Percentiles rank a stretch among this genome's conserved stretches.
phyloP scores from a whole-genome alignment of 75 land plant species.

The Pinus taeda region DNA sequence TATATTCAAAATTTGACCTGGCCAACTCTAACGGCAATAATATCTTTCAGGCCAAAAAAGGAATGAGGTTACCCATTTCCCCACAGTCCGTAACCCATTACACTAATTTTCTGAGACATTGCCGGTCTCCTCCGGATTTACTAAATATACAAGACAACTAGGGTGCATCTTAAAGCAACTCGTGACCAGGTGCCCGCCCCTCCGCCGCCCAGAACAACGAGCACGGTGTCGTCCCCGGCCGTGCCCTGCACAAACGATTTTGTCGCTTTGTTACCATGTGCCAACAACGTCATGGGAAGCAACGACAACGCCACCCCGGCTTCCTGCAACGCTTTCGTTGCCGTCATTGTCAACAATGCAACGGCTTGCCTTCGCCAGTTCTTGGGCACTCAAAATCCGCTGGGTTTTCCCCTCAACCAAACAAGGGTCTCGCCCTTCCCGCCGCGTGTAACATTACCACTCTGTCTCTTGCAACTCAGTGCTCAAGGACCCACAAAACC shows the following conservation, averaged over 20 bases:
- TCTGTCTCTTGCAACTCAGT: conserved; percentile 4
- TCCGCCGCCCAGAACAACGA: not conserved
- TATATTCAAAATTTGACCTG: too few species aligned
- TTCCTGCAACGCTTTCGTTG: conserved; percentile 5
- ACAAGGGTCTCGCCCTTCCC: conserved; percentile 10
- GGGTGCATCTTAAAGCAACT: too few species aligned
- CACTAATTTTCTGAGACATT: too few species aligned
- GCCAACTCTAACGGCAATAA: too few species aligned
- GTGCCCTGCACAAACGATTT: not conserved
- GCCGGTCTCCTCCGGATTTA: too few species aligned
- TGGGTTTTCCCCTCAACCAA: conserved; percentile 4
- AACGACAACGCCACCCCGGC: conserved; percentile 7
- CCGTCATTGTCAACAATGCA: conserved; percentile 4
- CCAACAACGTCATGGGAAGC: not conserved
- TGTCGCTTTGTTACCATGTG: not conserved
- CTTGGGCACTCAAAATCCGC: not conserved
- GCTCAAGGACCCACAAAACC: not conserved
- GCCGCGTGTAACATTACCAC: conserved; percentile 9
- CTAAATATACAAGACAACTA: too few species aligned
- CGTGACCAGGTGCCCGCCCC: too few species aligned
- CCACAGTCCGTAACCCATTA: too few species aligned
- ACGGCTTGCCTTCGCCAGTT: conserved; percentile 7
- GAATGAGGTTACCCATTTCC: too few species aligned
- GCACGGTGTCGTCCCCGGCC: not conserved
- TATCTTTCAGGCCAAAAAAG: too few species aligned